A percentile compares a stretch with the other conserved stretches of the same genome.
Evolutionary conservation across 1,284 basidiomycete species (phyloP).

Genomic region (Quambalaria eucalypti): DNA sequence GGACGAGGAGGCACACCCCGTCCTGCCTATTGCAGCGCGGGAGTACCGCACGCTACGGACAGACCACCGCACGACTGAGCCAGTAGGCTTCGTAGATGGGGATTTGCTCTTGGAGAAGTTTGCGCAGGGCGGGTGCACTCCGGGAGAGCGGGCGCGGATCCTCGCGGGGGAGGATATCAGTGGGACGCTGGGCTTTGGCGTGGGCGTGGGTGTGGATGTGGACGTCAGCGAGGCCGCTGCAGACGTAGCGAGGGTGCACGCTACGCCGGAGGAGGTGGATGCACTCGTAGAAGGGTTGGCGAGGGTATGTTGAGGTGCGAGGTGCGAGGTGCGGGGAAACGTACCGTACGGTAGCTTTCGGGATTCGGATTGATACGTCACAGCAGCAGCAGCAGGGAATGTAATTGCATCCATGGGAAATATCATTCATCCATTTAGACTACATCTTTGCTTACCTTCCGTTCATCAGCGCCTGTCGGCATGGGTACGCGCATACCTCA

Average conservation of each 20-base stretch:
- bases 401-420: no score
- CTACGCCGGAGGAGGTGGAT: background rate
- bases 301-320: background rate
- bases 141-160: background rate
- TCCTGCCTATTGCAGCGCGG: constrained; percentile 11
- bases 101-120: constrained; percentile 25
- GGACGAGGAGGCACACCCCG: background rate
- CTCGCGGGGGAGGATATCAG: background rate
- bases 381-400: no score
- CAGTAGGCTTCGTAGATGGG: constrained; percentile 32
- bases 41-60: constrained; percentile 41
- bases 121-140: constrained; percentile 6
- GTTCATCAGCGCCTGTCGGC: no score
- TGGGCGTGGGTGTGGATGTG: background rate
- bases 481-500: no score
- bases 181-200: background rate
- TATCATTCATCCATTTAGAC: no score
- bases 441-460: no score
- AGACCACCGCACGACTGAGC: constrained; percentile 33
- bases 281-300: background rate
- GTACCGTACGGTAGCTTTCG: no score
- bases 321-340: no score
- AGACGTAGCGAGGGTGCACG: no score
- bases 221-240: no score
- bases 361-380: no score